Evolutionary conservation across 345 rosid genomes (phyloP), one percentile per base, ranked within the genome.

Genomic region (Arabis alpina): DNA sequence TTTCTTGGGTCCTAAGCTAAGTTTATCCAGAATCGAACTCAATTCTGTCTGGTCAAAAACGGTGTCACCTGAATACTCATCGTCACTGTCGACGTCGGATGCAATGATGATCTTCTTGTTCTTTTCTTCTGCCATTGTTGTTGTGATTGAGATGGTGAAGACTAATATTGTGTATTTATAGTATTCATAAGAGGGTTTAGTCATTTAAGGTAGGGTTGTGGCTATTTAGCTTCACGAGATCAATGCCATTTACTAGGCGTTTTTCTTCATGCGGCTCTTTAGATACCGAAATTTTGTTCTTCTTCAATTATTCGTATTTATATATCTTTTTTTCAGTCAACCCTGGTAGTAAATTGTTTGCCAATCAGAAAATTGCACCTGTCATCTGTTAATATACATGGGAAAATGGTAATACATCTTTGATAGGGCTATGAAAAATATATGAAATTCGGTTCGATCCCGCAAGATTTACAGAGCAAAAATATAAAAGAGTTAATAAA

Each of bases 191-290:
- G 41, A 53, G 40, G 41, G 28, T 54, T 47, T 5, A 15, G 40
- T 32, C 52, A 39, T 49, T 47, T 3, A 56, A 55, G 10, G 28
- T 19, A 36, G 10, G 27, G 10, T 56, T 6, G 19, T 64, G 36
- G 15, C 51, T 51, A 72, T 72, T 72, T 48, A 48, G 58, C 58
- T 73, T 66, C 61, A 41, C 77, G 72, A 73, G 66, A 41, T 55
- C 42, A 64, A 59, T 19, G 24, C 4, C 77, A 73, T 64, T 41
- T 57, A 73, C 10, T 57, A 30, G 47, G 51, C 65, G 44, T 48
- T 48, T 64, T 4, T 72, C 32, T 62, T 10, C 11, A 45, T 25
- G 56, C 43, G 58, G 8, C 44, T 59, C 66, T 70, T 70, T 39
- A 50, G 42, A 37, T 24, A 23, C 40, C 40, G 40, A 36, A 0